phyloP scores from a whole-genome alignment of 1,284 basidiomycete species.

The Papiliotrema laurentii region DNA sequence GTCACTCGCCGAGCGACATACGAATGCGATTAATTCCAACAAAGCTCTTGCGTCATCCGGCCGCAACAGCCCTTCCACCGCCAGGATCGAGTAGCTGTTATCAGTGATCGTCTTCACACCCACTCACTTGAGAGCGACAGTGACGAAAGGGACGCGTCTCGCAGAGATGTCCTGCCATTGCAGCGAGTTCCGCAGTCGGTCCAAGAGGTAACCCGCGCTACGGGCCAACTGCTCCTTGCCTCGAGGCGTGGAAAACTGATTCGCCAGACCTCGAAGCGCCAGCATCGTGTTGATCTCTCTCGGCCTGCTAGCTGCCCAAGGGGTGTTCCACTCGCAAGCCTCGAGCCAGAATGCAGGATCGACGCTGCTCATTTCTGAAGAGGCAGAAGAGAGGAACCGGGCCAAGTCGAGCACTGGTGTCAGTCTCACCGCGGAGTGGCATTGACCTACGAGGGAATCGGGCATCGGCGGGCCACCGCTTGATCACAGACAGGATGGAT shows the following conservation, averaged over 20 bases:
- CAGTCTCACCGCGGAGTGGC: not conserved
- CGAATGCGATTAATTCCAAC: constrained; percentile 20
- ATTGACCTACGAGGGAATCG: constrained; percentile 69
- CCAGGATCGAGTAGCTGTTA: constrained; percentile 49
- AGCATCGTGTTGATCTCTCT: constrained; percentile 82
- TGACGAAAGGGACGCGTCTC: constrained; percentile 34
- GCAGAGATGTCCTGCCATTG: constrained; percentile 26
- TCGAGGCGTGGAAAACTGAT: constrained; percentile 56
- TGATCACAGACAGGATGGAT: constrained; percentile 61
- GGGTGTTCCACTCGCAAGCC: constrained; percentile 62
- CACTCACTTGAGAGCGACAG: constrained; percentile 46
- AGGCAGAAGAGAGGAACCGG: constrained; percentile 68
- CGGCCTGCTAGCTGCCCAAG: constrained; percentile 59
- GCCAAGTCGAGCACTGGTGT: constrained; percentile 76
- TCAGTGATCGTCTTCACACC: constrained; percentile 1
- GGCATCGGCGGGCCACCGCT: constrained; percentile 72
- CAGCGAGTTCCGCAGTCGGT: constrained; percentile 49
- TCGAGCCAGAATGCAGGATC: constrained; percentile 58
- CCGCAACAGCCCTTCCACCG: constrained; percentile 36
- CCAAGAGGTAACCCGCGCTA: constrained; percentile 56
- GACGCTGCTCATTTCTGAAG: constrained; percentile 51
- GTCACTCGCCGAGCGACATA: constrained; percentile 3
- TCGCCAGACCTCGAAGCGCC: constrained; percentile 75
- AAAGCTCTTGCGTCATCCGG: constrained; percentile 22
- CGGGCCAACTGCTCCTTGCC: constrained; percentile 53